Conservation (phyloP, 2,329 filamentous ascomycete species). For the Magnaporthiopsis rhizophila region DNA sequence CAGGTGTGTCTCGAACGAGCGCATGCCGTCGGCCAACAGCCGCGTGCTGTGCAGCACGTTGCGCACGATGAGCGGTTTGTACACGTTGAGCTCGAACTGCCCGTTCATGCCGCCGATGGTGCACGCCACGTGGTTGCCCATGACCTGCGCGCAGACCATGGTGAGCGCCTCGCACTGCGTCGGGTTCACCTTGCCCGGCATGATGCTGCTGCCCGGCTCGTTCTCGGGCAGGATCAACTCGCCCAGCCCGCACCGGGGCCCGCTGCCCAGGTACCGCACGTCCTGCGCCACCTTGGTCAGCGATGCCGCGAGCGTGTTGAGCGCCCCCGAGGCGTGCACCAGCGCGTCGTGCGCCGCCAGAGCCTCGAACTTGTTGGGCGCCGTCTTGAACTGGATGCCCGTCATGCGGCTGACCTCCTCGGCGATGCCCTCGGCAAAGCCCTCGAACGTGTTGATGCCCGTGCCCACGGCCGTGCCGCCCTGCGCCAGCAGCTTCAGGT, state of each 20-base stretch:
- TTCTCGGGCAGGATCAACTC: slow-evolving; percentile 94
- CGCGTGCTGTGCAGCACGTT: slow-evolving; percentile 90
- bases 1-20: slow-evolving; percentile 89
- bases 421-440: slow-evolving; percentile 90
- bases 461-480: slow-evolving; percentile 96
- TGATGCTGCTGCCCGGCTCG: slow-evolving; percentile 95
- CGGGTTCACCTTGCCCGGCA: slow-evolving; percentile 99
- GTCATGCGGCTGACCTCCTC: slow-evolving; percentile 88
- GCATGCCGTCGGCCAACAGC: slow-evolving; percentile 86
- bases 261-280: slow-evolving; percentile 92
- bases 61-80: slow-evolving; percentile 93
- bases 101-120: slow-evolving; percentile 95
- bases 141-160: slow-evolving; percentile 96
- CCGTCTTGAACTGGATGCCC: slow-evolving; percentile 86
- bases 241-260: slow-evolving; percentile 89
- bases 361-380: slow-evolving; percentile 98
- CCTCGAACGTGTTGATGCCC: slow-evolving; percentile 93
- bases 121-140: slow-evolving; percentile 90
- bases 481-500: slow-evolving; percentile 81
- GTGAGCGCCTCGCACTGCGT: slow-evolving; percentile 97
- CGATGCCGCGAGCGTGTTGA: slow-evolving; percentile 87
- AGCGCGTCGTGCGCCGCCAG: slow-evolving; percentile 93
- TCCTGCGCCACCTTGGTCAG: slow-evolving; percentile 98
- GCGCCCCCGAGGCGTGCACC: slow-evolving; percentile 84
- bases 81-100: slow-evolving; percentile 98